phyloP scores from a whole-genome alignment of 306 rosid species.

The Rosa rugosa region DNA sequence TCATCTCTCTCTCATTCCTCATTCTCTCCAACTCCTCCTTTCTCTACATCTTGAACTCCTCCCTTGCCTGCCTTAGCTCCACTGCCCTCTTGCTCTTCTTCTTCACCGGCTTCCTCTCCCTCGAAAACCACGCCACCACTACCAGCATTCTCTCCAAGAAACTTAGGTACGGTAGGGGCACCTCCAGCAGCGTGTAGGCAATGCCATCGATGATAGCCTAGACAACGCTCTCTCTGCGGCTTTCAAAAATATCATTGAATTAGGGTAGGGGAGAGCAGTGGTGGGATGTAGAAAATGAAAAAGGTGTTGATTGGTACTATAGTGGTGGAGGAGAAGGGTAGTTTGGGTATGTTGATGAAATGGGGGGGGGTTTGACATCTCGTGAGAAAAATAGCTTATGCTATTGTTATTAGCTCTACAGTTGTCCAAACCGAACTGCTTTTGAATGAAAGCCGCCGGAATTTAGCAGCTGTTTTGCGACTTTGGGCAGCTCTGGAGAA shows the following conservation, averaged over 20 bases:
- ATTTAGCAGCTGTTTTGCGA: conserved; percentile 38
- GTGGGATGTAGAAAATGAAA: too few relatives aligned
- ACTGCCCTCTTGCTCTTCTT: conserved; percentile 54
- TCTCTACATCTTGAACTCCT: conserved; percentile 59
- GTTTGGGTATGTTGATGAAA: too few relatives aligned
- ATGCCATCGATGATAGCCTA: too few relatives aligned
- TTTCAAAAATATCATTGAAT: too few relatives aligned
- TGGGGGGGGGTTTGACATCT: too few relatives aligned
- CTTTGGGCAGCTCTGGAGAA: conserved; percentile 46
- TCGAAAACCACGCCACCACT: conserved; percentile 12
- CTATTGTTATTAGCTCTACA: conserved; percentile 33
- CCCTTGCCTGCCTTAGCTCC: conserved; percentile 57
- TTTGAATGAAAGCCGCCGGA: conserved; percentile 31
- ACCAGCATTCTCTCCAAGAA: conserved; percentile 38
- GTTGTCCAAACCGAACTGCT: conserved; percentile 13
- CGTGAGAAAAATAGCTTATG: conserved; percentile 47
- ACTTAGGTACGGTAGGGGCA: conserved; percentile 58
- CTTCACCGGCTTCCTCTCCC: conserved; percentile 42
- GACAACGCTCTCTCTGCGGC: too few relatives aligned
- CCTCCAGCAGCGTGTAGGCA: conserved; percentile 79
- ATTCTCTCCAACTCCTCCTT: conserved; percentile 43
- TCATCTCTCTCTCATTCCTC: conserved; percentile 55
- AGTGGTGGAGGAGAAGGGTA: too few relatives aligned
- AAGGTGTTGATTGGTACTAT: too few relatives aligned
- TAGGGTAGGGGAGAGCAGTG: too few relatives aligned